Conservation (phyloP, 1,284 basidiomycete genomes). For the Marasmius oreades region DNA sequence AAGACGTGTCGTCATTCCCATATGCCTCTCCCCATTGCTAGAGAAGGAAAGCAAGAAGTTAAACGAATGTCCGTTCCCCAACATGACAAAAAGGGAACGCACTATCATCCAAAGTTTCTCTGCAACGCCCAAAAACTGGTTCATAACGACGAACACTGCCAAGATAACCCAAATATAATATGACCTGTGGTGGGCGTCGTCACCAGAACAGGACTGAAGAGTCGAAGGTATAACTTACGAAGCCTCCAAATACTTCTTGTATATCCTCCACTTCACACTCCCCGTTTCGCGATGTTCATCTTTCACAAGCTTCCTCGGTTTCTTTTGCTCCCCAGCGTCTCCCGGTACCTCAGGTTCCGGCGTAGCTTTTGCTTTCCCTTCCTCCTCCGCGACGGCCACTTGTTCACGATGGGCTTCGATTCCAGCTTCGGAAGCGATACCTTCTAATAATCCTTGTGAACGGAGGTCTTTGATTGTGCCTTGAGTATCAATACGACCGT, state of each 20-base stretch:
- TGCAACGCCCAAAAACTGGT: constrained; percentile 45
- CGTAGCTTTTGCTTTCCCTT: neutral
- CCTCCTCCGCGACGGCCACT: neutral
- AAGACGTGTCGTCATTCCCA: too few species aligned
- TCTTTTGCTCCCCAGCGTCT: constrained; percentile 38
- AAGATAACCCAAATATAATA: constrained; percentile 64
- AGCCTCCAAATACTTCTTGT: constrained; percentile 73
- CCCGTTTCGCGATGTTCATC: constrained; percentile 73
- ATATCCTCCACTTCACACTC: constrained; percentile 76
- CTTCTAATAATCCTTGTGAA: constrained; percentile 53
- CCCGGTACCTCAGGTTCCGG: constrained; percentile 21
- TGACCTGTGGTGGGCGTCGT: constrained; percentile 36
- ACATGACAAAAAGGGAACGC: neutral
- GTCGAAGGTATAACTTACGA: constrained; percentile 41
- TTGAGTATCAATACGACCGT: constrained; percentile 68
- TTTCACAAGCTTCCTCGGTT: constrained; percentile 61
- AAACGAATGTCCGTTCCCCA: too few species aligned
- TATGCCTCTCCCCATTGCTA: constrained; percentile 67
- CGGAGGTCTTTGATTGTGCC: constrained; percentile 61
- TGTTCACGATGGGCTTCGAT: constrained; percentile 22
- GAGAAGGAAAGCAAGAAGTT: neutral
- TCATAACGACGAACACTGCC: constrained; percentile 43
- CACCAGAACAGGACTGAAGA: constrained; percentile 8
- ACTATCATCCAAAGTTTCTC: constrained; percentile 79
- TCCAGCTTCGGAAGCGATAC: constrained; percentile 48